Evolutionary conservation across 805 yeast genomes (phyloP).

Genomic region (Maudiozyma saulgeensis): DNA sequence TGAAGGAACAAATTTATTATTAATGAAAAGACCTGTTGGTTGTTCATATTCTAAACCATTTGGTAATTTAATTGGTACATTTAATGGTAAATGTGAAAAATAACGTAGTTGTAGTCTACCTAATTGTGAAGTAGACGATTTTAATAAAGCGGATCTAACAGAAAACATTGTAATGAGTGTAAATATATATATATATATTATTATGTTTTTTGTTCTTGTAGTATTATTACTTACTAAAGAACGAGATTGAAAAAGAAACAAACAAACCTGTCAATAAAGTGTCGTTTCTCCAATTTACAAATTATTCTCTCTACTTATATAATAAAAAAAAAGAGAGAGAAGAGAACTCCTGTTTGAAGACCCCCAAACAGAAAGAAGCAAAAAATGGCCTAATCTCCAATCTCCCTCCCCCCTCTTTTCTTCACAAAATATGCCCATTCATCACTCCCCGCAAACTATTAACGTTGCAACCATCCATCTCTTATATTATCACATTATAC

Average conservation of each 20-base stretch:
- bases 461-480: too few relatives aligned
- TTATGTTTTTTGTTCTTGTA: not conserved
- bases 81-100: slow-evolving; percentile 32
- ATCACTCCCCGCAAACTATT: too few relatives aligned
- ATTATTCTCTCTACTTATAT: not conserved
- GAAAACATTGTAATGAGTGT: not conserved
- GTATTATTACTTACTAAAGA: not conserved
- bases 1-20: slow-evolving; percentile 60
- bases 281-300: too few relatives aligned
- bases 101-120: slow-evolving; percentile 9
- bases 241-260: not conserved
- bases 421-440: too few relatives aligned
- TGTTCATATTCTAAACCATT: slow-evolving; percentile 63
- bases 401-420: not conserved
- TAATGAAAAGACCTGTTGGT: slow-evolving; percentile 72
- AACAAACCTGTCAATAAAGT: too few relatives aligned
- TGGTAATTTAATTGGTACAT: slow-evolving; percentile 50
- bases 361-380: too few relatives aligned
- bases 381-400: not conserved
- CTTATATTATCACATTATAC: too few relatives aligned
- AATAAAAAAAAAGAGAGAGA: not conserved
- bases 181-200: not conserved
- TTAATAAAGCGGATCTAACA: slow-evolving; percentile 1
- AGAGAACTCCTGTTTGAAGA: too few relatives aligned
- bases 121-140: not conserved